Evolutionary conservation across 805 yeast species (phyloP), one percentile per base, ranked within the genome.

Genomic region (Ogataea glucozyma): DNA sequence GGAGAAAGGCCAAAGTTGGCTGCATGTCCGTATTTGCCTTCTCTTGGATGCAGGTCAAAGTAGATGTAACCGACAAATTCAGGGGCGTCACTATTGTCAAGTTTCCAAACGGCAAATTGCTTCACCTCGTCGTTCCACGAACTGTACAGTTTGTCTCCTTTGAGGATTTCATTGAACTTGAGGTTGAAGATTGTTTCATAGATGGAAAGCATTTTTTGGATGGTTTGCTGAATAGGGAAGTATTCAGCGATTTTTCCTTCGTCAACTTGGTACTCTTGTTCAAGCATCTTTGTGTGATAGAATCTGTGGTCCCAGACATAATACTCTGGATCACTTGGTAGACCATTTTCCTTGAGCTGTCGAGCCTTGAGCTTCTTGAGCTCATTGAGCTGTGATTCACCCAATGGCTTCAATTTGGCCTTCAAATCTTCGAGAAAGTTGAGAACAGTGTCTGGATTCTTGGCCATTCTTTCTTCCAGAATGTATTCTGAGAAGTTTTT

Each of bases 21-120:
- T 32, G 95, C 95, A 61, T 88, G 96, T 2, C 89, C 86, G 65
- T 85, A 88, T 62, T 88, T 88, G 54, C 91, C 91, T 43, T 81
- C 84, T 58, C 96, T 76, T 51, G 95, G 95, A 61, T 85, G 90
- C 56, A 87, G 67, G 62, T 88, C 96, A 49, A 88, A 79, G 64
- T 81, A 84, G 34, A 88, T 65, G 78, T 86, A 83, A 22, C 96
- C 96, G 45, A 79, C 75, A 65, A 88, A 87, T 46, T 71, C 75
- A 12, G 81, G 80, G 1, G 53, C 50, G n/a, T 60, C 52, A 21
- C 60, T 58, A 31, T 72, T 62, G 51, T 82, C 87, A 55, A 75
- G 66, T 48, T 75, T 73, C 83, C 85, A 85, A 40, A 85, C 88
- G 2, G 85, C 79, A 57, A 79, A 79, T 56, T 80, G 84, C 48